Evolutionary conservation across 169 alveolate genomes (phyloP).

Genomic region (Plasmodium gaboni): DNA sequence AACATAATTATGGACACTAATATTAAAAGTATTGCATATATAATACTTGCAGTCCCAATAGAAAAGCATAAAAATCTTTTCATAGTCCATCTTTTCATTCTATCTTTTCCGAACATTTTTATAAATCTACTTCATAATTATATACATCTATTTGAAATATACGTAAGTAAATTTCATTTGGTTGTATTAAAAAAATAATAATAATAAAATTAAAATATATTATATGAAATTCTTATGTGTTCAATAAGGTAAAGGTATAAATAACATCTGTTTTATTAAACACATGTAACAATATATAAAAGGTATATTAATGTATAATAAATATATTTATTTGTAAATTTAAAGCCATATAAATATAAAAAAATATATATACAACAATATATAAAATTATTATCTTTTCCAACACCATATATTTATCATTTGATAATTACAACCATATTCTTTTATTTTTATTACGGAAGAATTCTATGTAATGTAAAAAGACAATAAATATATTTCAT

Average conservation of each 20-base stretch:
- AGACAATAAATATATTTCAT: too few relatives aligned
- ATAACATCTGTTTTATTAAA: neutral
- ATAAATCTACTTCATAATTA: constrained; percentile 2
- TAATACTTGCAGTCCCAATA: constrained; percentile 63
- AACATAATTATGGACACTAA: constrained; percentile 55
- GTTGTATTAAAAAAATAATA: neutral
- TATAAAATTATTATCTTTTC: too few relatives aligned
- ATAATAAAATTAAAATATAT: neutral
- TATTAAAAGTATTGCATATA: constrained; percentile 44
- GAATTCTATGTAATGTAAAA: too few relatives aligned
- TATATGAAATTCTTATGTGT: neutral
- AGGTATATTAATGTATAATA: too few relatives aligned
- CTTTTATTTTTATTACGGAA: too few relatives aligned
- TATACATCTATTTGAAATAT: neutral
- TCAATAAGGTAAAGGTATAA: too few relatives aligned
- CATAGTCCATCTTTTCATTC: constrained; percentile 75
- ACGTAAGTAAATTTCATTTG: constrained; percentile 2
- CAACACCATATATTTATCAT: too few relatives aligned
- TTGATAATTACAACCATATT: too few relatives aligned
- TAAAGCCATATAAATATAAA: too few relatives aligned
- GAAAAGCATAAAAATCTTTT: constrained; percentile 69
- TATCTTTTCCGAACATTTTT: constrained; percentile 54
- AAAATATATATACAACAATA: too few relatives aligned
- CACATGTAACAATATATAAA: neutral
- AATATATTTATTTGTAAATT: too few relatives aligned